Conservation (phyloP, 1,284 basidiomycete genomes). For the Trichosporon ovoides region DNA sequence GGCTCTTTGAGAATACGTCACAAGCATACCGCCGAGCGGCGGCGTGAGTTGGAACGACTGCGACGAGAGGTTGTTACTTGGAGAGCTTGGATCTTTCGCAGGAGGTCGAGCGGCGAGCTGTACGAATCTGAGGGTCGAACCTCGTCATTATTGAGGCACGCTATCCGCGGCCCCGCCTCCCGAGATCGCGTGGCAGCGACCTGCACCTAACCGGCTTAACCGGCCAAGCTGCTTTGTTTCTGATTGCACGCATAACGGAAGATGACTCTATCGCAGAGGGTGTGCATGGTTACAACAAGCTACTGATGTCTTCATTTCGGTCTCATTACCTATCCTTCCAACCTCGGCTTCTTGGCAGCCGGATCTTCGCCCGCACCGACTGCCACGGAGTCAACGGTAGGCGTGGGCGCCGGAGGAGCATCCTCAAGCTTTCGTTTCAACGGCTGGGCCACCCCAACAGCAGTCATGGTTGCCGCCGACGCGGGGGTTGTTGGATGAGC, state of each 20-base stretch:
- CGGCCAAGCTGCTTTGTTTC: too few species aligned
- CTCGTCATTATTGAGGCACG: too few species aligned
- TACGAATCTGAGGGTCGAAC: too few species aligned
- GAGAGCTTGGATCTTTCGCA: background rate
- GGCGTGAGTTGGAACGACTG: background rate
- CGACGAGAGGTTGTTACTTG: background rate
- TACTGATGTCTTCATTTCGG: background rate
- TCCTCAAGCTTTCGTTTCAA: conserved; percentile 3
- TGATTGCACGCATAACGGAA: too few species aligned
- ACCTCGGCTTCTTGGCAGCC: conserved; percentile 7
- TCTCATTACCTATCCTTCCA: conserved; percentile 1
- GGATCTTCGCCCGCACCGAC: conserved; percentile 1
- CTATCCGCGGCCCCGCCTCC: too few species aligned
- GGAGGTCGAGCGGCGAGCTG: background rate
- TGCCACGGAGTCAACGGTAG: background rate
- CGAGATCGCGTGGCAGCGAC: too few species aligned
- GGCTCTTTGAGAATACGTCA: conserved; percentile 2
- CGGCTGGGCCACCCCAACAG: background rate
- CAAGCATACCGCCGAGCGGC: conserved; percentile 4
- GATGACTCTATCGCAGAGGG: background rate
- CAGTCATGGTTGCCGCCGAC: background rate
- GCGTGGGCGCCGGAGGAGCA: background rate
- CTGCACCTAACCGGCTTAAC: too few species aligned
- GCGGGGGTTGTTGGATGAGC: background rate
- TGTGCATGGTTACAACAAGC: conserved; percentile 5